phyloP scores from a whole-genome alignment of 2,329 filamentous ascomycete species.

The Botryotinia globosa region DNA sequence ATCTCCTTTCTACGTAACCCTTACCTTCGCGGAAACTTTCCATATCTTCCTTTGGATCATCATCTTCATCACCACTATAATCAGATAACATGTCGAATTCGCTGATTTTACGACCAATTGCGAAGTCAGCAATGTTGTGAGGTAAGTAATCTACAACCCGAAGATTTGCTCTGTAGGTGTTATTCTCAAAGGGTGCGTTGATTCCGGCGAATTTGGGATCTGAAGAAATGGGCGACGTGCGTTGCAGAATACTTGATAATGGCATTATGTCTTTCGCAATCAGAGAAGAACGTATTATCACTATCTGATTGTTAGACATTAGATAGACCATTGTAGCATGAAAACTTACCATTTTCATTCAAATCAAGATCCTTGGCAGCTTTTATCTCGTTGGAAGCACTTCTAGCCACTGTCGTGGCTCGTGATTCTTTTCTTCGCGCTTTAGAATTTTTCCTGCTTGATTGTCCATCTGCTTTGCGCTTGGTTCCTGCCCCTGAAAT shows the following conservation, averaged over 20 bases:
- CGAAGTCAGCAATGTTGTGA: conserved; percentile 66
- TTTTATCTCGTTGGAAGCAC: conserved; percentile 30
- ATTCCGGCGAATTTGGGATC: conserved; percentile 32
- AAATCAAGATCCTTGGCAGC: conserved; percentile 25
- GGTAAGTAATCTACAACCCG: conserved; percentile 84
- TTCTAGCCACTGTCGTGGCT: conserved; percentile 34
- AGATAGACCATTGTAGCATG: not conserved
- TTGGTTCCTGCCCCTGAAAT: conserved; percentile 39
- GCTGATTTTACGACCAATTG: conserved; percentile 45
- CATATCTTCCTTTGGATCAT: conserved; percentile 31
- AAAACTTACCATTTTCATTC: conserved; percentile 40
- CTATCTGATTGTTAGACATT: conserved; percentile 12
- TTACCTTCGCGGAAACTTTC: conserved; percentile 26
- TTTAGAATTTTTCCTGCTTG: conserved; percentile 28
- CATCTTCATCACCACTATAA: conserved; percentile 35
- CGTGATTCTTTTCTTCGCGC: conserved; percentile 35
- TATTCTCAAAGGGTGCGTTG: conserved; percentile 68
- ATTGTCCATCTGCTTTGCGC: conserved; percentile 28
- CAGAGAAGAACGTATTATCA: not conserved
- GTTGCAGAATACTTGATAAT: conserved; percentile 13
- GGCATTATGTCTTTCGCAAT: not conserved
- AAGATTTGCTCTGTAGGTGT: conserved; percentile 65
- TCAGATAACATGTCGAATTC: conserved; percentile 54
- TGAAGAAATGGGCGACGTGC: not conserved
- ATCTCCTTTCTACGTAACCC: conserved; percentile 41